Evolutionary conservation across 176 grass and related monocot genomes (phyloP), one percentile per base, ranked within the genome.

Genomic region (Olyra latifolia): DNA sequence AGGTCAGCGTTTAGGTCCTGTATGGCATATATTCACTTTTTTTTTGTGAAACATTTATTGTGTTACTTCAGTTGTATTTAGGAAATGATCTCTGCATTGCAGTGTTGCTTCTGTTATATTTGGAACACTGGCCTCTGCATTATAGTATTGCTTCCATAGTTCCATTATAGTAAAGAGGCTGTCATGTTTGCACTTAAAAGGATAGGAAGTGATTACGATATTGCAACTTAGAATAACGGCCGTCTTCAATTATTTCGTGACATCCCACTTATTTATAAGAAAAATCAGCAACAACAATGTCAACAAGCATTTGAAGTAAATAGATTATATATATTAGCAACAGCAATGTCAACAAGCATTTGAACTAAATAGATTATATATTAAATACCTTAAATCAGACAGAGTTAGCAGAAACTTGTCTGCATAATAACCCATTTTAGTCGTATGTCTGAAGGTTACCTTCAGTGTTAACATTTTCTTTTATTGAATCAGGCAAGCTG

Each of bases 401-500:
- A 24, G 14, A 58, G 62, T 7, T 9, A 35, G 2, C 44, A 12
- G n/a, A 76, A 70, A 71, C 23, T 53, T 55, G 24, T 61, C 19
- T 71, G 38, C 45, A 71, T 43, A 29, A 62, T 42, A 54, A 44
- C 58, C 35, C 6, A 1, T 17, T 70, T 82, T 75, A 43, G 20
- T 14, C 7, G 40, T 41, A 85, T 62, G 44, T 7, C 5, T 2
- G 8, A n/a, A 70, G 24, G 27, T 61, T 78, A 47, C 27, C 27
- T 47, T 57, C 28, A 56, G 39, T 54, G 32, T 46, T 75, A 69
- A 35, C 72, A 17, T 11, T 75, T 30, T 75, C 72, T 75, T 66
- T 17, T 35, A 29, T 53, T 23, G 19, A 45, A 83, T 62, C 78
- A 98, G 95, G 92, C 14, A 91, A 98, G 69, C 16, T 77, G 63